Percentiles rank a stretch among this genome's conserved stretches.
These are phyloP conservation scores for Triticum urartu DNA, from an alignment of 176 grass and related monocot genomes.

Conservation along the genomic window DNA sequence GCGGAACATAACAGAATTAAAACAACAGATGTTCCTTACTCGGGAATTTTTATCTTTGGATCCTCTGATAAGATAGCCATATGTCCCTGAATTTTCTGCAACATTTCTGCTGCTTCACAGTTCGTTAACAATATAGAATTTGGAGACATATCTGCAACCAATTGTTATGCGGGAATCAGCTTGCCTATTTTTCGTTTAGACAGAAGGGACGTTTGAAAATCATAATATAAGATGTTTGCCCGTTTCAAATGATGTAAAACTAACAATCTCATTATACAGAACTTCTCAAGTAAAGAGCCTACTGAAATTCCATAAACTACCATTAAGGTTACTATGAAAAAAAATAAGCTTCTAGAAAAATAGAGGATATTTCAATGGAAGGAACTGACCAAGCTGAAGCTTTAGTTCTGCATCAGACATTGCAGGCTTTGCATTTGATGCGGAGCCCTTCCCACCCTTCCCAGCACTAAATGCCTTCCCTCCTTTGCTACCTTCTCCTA, in stretches of 20 bases:
- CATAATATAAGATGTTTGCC: not conserved
- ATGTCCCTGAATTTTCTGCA: constrained; percentile 88
- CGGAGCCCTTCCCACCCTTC: constrained; percentile 72
- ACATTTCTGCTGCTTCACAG: constrained; percentile 79
- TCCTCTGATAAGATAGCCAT: constrained; percentile 96
- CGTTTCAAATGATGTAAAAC: not conserved
- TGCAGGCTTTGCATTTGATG: constrained; percentile 50
- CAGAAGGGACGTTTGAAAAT: not conserved
- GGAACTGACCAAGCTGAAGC: constrained; percentile 69
- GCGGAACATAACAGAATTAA: not conserved
- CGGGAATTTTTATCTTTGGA: constrained; percentile 84
- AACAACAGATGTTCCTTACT: constrained; percentile 51
- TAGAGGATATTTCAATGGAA: constrained; percentile 25
- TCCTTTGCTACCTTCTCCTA: constrained; percentile 53
- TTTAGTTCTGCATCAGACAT: constrained; percentile 69
- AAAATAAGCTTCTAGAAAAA: constrained; percentile 22
- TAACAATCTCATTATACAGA: not conserved
- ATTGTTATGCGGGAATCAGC: constrained; percentile 20
- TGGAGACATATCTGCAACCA: constrained; percentile 67
- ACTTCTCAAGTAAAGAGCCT: not conserved
- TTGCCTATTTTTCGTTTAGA: constrained; percentile 18
- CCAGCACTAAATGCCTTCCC: constrained; percentile 35
- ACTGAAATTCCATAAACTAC: not conserved
- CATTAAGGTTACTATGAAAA: not conserved
- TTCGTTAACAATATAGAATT: constrained; percentile 70